These are phyloP conservation scores for Flaveria robusta DNA, from an alignment of 129 eudicot species.

Conservation along the genomic window DNA sequence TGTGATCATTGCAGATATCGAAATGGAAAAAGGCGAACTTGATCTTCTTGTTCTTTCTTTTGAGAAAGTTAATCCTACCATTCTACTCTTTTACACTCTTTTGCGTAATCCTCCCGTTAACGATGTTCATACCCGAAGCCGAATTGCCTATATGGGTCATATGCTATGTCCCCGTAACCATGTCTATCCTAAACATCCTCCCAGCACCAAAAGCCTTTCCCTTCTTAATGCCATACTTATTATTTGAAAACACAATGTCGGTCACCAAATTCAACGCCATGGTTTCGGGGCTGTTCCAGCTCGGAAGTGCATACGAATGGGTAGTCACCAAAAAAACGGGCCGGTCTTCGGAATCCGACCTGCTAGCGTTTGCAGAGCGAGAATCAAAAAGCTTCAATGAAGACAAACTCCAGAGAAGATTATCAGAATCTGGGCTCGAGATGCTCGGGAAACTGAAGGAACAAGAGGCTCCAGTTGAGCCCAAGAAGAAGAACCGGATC, in stretches of 20 bases:
- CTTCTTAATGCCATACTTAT: conserved; percentile 83
- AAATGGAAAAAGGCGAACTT: conserved; percentile 81
- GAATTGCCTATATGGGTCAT: conserved; percentile 87
- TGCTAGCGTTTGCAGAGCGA: conserved; percentile 67
- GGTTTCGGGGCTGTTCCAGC: conserved; percentile 90
- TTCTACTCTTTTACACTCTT: conserved; percentile 93
- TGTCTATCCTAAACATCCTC: conserved; percentile 81
- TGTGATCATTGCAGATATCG: conserved; percentile 59
- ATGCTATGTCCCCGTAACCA: conserved; percentile 77
- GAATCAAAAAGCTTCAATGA: conserved; percentile 57
- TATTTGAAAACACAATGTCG: conserved; percentile 95
- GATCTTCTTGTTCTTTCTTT: conserved; percentile 86
- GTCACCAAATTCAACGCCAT: conserved; percentile 92
- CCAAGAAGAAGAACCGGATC: conserved; percentile 62
- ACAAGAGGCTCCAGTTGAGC: conserved; percentile 38
- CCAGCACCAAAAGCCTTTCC: conserved; percentile 95
- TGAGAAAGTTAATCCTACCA: conserved; percentile 77
- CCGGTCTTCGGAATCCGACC: conserved; percentile 82
- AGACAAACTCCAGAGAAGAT: conserved; percentile 69
- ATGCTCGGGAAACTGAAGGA: conserved; percentile 69
- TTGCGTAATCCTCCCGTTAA: conserved; percentile 81
- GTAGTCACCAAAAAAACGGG: conserved; percentile 93
- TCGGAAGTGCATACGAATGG: conserved; percentile 95
- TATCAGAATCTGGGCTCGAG: conserved; percentile 85
- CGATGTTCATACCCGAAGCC: conserved; percentile 93